A percentile compares a stretch with the other conserved stretches of the same genome.
phyloP scores from a whole-genome alignment of 2,329 filamentous ascomycete genomes.

The Hymenoscyphus albidus region DNA sequence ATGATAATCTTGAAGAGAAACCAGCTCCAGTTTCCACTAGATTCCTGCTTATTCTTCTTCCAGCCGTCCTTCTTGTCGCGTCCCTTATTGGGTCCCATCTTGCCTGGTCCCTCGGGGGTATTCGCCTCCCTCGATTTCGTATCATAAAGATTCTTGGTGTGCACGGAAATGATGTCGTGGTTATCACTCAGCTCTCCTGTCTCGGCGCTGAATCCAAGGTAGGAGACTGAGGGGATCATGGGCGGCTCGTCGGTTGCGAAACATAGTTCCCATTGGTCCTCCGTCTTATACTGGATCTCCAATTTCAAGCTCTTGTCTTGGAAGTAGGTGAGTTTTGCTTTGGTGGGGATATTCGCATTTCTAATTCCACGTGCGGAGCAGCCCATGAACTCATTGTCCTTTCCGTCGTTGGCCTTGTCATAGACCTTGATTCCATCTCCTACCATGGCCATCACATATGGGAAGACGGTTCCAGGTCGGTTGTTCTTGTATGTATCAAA shows the following conservation, averaged over 20 bases:
- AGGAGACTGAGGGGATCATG: slow-evolving; percentile 72
- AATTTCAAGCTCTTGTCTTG: slow-evolving; percentile 88
- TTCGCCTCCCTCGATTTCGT: slow-evolving; percentile 52
- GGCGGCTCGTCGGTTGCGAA: slow-evolving; percentile 71
- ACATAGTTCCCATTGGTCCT: slow-evolving; percentile 84
- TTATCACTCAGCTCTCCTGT: slow-evolving; percentile 96
- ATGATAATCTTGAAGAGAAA: slow-evolving; percentile 80
- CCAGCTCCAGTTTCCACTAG: slow-evolving; percentile 59
- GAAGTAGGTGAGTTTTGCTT: slow-evolving; percentile 89
- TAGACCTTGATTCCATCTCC: slow-evolving; percentile 87
- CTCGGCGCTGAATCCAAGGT: slow-evolving; percentile 78
- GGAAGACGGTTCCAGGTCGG: slow-evolving; percentile 89
- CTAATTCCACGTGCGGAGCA: slow-evolving; percentile 93
- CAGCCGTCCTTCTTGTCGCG: slow-evolving; percentile 3
- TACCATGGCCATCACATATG: slow-evolving; percentile 97
- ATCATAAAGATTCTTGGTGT: slow-evolving; percentile 84
- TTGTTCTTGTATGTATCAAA: slow-evolving; percentile 99
- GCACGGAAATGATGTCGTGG: slow-evolving; percentile 89
- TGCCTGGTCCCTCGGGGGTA: slow-evolving; percentile 45
- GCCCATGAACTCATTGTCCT: slow-evolving; percentile 85
- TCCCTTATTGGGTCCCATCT: slow-evolving; percentile 13
- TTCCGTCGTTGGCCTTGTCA: slow-evolving; percentile 92
- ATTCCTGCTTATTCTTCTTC: slow-evolving; percentile 22
- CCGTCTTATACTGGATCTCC: slow-evolving; percentile 90
- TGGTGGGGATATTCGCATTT: slow-evolving; percentile 73